Conservation (phyloP, 495 filamentous ascomycete species). For the Sphaerosporella brunnea region DNA sequence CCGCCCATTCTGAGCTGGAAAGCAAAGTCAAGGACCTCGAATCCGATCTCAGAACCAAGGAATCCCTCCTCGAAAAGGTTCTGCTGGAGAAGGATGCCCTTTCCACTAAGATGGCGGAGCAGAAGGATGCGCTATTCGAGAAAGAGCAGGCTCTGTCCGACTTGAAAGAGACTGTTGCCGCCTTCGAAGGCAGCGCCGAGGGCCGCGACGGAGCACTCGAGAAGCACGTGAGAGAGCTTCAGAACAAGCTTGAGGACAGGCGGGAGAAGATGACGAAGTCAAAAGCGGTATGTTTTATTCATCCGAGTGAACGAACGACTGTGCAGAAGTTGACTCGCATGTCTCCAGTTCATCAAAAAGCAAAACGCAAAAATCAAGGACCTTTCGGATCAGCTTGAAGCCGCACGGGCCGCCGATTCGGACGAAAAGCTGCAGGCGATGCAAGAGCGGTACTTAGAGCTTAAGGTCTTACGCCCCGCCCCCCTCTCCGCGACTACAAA, state of each 20-base stretch:
- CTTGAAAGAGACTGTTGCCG: slow-evolving; percentile 24
- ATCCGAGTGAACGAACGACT: not conserved
- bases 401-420: slow-evolving; percentile 31
- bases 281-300: slow-evolving; percentile 22
- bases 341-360: slow-evolving; percentile 39
- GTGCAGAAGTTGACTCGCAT: no score
- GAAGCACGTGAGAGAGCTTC: slow-evolving; percentile 19
- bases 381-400: slow-evolving; percentile 38
- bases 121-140: slow-evolving; percentile 26
- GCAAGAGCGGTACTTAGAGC: slow-evolving; percentile 30
- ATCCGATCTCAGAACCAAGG: slow-evolving; percentile 28
- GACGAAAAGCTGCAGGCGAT: slow-evolving; percentile 31
- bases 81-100: slow-evolving; percentile 27
- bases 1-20: slow-evolving; percentile 29
- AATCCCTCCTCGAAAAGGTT: slow-evolving; percentile 28
- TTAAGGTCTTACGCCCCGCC: slow-evolving; percentile 26
- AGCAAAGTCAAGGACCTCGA: slow-evolving; percentile 26
- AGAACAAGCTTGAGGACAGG: slow-evolving; percentile 25
- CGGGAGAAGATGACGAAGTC: slow-evolving; percentile 25
- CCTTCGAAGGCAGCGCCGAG: slow-evolving; percentile 24
- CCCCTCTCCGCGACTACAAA: not conserved
- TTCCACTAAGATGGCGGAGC: slow-evolving; percentile 22
- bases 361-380: slow-evolving; percentile 43
- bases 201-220: slow-evolving; percentile 26
- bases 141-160: slow-evolving; percentile 24